Evolutionary conservation across 495 filamentous ascomycete species (phyloP).

Genomic region (Penicillium maclennaniae): DNA sequence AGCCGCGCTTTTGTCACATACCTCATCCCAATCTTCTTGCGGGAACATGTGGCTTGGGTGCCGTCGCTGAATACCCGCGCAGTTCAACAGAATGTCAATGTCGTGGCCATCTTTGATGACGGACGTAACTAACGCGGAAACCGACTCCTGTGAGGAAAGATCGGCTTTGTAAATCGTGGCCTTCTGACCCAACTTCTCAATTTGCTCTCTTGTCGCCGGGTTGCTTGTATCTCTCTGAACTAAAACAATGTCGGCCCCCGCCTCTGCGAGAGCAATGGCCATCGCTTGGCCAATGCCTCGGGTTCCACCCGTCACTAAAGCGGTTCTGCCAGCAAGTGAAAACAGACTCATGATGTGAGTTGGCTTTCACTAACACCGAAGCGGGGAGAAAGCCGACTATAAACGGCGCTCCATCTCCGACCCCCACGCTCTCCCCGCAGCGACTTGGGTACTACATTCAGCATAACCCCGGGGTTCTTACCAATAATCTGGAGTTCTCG

Average conservation of each 20-base stretch:
- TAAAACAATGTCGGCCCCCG: conserved; percentile 77
- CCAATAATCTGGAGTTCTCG: neutral
- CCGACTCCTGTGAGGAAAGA: conserved; percentile 55
- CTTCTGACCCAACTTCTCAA: conserved; percentile 65
- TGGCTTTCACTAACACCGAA: neutral
- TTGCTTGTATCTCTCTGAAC: conserved; percentile 59
- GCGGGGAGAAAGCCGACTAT: conserved; percentile 4
- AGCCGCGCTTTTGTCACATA: conserved; percentile 10
- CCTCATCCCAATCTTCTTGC: conserved; percentile 67
- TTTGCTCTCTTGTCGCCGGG: conserved; percentile 50
- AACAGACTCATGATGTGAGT: conserved; percentile 17
- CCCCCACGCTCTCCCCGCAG: conserved; percentile 18
- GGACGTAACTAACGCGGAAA: conserved; percentile 54
- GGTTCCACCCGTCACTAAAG: conserved; percentile 80
- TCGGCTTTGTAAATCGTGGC: conserved; percentile 68
- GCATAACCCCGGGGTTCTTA: too few relatives aligned
- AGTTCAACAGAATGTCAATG: conserved; percentile 73
- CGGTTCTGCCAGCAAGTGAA: conserved; percentile 49
- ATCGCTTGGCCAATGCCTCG: conserved; percentile 78
- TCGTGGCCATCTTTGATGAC: conserved; percentile 59
- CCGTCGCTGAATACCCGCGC: conserved; percentile 78
- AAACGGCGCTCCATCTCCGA: neutral
- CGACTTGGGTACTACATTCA: neutral
- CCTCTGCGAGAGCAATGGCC: conserved; percentile 75
- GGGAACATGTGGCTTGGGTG: conserved; percentile 70